Evolutionary conservation across 768 basidiomycete species (phyloP).

Genomic region (Boletus patriciae): DNA sequence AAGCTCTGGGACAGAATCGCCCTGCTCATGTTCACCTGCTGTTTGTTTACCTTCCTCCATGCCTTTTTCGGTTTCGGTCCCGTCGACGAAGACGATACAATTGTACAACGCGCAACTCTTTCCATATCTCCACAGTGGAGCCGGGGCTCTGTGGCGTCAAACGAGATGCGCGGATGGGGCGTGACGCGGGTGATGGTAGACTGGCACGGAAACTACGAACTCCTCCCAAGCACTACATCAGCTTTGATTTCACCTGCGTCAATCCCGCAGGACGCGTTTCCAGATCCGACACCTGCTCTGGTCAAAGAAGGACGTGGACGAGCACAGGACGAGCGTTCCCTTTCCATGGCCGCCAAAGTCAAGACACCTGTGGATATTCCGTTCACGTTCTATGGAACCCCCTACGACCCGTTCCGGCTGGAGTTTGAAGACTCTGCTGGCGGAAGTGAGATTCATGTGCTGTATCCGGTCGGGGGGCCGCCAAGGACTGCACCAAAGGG

Average conservation of each 20-base stretch:
- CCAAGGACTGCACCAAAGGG: conserved; percentile 1
- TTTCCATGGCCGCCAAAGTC: not conserved
- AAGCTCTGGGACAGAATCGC: conserved; percentile 24
- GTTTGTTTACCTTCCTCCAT: conserved; percentile 25
- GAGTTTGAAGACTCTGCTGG: conserved; percentile 10
- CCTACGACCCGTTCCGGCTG: conserved; percentile 24
- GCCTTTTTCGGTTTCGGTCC: conserved; percentile 27
- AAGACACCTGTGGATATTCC: not conserved
- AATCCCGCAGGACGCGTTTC: conserved; percentile 25
- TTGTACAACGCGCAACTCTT: not conserved
- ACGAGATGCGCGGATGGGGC: not conserved
- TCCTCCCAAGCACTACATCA: conserved; percentile 4
- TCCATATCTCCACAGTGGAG: not conserved
- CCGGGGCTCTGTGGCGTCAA: not conserved
- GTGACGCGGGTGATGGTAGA: conserved; percentile 11
- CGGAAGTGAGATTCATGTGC: not conserved
- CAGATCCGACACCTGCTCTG: conserved; percentile 17
- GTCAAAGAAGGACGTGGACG: not conserved
- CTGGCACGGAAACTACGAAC: conserved; percentile 24
- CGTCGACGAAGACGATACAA: conserved; percentile 1
- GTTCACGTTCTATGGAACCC: conserved; percentile 4
- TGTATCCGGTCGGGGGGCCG: conserved; percentile 9
- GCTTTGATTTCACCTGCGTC: conserved; percentile 3
- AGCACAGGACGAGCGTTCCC: not conserved
- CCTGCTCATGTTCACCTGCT: conserved; percentile 25